Evolutionary conservation across 768 basidiomycete species (phyloP), one percentile per base, ranked within the genome.

Genomic region (Mycena alexandri): DNA sequence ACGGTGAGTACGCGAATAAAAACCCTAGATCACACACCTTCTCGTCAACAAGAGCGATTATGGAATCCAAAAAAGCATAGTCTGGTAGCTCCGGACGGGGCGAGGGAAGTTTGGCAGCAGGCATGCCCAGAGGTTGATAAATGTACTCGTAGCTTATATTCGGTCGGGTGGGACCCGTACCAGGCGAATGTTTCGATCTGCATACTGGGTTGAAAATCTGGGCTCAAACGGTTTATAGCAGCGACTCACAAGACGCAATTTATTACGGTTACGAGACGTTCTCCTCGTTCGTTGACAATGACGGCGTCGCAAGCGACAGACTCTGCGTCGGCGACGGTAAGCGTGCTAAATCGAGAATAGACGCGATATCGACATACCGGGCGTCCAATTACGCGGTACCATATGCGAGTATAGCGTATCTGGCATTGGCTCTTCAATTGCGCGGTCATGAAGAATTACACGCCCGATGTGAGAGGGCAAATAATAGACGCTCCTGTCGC

Each of bases 401-500:
- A 42, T n/a, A 17, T 55, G 25, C 19, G 54, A 55, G 24, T 55
- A 55, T 24, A 55, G 6, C 2, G 41, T 55, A 9, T 41, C 22
- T 2, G 54, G 54, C 11, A 56, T 56, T n/a, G 10, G 11, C 38
- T 55, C 33, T n/a, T 55, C 38, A 25, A 55, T 13, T 5, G 25
- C 55, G 25, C 42, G 41, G 16, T 73, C 63, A 42, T 72, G 62
- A 11, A 77, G 74, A 22, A 68, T 53, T 3, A 76, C 51, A 7
- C 61, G 51, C 19, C 64, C 66, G 33, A 75, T 52, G 24, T 65
- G 62, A 8, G 79, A 77, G 5, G 79, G 80, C 16, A 81, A 73
- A 56, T 77, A 80, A 69, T 78, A 80, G 24, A 68, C 70, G 43
- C 70, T 74, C 11, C 63, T 65, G 54, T 79, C 77, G 24, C 63